Evolutionary conservation across 768 basidiomycete genomes (phyloP), one percentile per base, ranked within the genome.

Genomic region (Tricholoma flavovirens): DNA sequence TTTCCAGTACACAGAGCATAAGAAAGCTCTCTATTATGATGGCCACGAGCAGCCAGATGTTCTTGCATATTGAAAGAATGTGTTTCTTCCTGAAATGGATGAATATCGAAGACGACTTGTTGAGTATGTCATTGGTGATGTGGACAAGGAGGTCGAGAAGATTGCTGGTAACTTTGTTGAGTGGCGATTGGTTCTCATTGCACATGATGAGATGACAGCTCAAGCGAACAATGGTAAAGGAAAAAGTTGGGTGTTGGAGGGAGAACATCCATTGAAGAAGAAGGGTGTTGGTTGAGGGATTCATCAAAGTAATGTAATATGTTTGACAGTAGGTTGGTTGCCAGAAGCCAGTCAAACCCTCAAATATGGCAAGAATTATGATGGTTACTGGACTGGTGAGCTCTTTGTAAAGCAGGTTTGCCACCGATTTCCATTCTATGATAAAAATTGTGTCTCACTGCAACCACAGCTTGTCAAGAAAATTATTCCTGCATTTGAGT

Each of bases 151-250:
- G 54, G 52, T 64, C 29, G 49, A 51, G 12, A 36, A 36, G 12
- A 36, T 36, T 8, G 9, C 35, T 10, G 35, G 12, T 14, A 36
- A 17, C 60, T 54, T 19, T 59, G 65, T 52, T 46, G 67, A 66
- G 54, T 56, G 56, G n/a, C 56, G 52, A 2, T 51, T 69, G 46
- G 69, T 72, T 43, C 60, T 65, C 14, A 56, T 59, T 50, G 65
- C 61, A 43, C 76, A 70, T 58, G 76, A 73, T 59, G 71, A 77
- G 56, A 76, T 74, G 69, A 75, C 71, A 5, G 66, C 68, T 2
- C 74, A 78, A 53, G 66, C 72, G 48, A 68, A 78, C 61, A 67
- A 76, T 65, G 64, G 61, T n/a, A 35, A 49, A 26, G 64, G 55
- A 50, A 67, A 63, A 53, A 64, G 58, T 21, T 77, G 73, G 75